Evolutionary conservation across 495 filamentous ascomycete species (phyloP), one percentile per base, ranked within the genome.

Genomic region (Delitschia confertaspora): DNA sequence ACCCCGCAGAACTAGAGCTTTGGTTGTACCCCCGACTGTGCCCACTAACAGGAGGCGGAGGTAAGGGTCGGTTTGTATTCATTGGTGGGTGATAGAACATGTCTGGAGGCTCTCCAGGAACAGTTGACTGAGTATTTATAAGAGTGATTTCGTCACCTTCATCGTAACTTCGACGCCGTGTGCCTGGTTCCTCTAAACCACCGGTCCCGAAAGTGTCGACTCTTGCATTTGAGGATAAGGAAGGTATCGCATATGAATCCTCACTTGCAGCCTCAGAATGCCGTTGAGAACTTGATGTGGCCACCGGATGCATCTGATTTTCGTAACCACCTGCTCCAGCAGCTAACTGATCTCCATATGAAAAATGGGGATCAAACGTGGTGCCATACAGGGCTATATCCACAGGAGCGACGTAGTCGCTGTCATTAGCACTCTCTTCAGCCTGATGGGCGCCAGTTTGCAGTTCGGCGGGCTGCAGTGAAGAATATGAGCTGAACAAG

Each of bases 31-130:
- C 18, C 13, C 43, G 49, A 38, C 8, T 30, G 20, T 32, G 47
- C 25, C 33, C 38, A 49, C 60, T 16, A 61, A 64, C 45, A 61
- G 88, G 86, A 6, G 86, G 75, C n/a, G 85, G 82, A 11, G 88
- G 88, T 29, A 93, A 66, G 6, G 87, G 88, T 24, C 84, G 74
- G 33, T 63, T 72, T 5, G 53, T 45, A 33, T 63, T 69, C 57
- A 85, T 76, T 3, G 83, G 82, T 5, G 88, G 91, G 58, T 95
- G 88, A 60, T 86, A 98, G 59, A 96, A 98, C 60, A 96, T 76
- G 51, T 95, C 93, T 13, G 79, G 82, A 42, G 83, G 82, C 34
- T 80, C 82, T 30, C 83, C 83, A 37, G 75, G 59, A 23, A 70
- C 69, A 37, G 59, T 43, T 1, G 68, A 71, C 34, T 73, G 69